phyloP scores from a whole-genome alignment of 305 asterid genomes.

The Fraxinus dipetala region DNA sequence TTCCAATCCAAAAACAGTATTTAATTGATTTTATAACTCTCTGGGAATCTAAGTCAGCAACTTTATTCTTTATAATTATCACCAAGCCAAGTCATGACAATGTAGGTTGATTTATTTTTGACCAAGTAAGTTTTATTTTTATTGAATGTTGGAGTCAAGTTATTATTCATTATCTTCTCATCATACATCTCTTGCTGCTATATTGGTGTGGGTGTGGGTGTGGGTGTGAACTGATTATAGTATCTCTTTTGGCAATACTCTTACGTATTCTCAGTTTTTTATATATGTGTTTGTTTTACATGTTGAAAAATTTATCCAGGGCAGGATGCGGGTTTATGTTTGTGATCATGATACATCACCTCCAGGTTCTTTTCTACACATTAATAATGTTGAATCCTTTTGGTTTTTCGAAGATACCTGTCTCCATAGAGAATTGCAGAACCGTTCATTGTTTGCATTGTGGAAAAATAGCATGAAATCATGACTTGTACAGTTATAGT shows the following conservation, averaged over 20 bases:
- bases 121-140: background rate
- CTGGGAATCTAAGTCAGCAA: background rate
- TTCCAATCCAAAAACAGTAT: background rate
- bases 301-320: conserved; percentile 36
- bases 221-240: background rate
- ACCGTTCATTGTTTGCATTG: background rate
- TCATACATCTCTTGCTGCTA: background rate
- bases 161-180: background rate
- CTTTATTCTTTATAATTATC: background rate
- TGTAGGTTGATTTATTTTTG: background rate
- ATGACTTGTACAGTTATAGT: background rate
- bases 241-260: background rate
- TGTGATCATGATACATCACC: conserved; percentile 50
- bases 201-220: background rate
- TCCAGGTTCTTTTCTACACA: conserved; percentile 40
- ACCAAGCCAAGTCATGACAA: background rate
- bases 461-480: background rate
- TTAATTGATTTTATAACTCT: background rate
- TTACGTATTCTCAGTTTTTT: background rate
- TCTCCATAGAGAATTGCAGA: background rate
- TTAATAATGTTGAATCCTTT: background rate
- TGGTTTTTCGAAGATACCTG: background rate
- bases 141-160: background rate
- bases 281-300: conserved; percentile 1
- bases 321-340: conserved; percentile 45